Percentiles rank a stretch among this genome's conserved stretches.
Conservation (phyloP, 495 filamentous ascomycete genomes). For the Tirmania nivea region DNA sequence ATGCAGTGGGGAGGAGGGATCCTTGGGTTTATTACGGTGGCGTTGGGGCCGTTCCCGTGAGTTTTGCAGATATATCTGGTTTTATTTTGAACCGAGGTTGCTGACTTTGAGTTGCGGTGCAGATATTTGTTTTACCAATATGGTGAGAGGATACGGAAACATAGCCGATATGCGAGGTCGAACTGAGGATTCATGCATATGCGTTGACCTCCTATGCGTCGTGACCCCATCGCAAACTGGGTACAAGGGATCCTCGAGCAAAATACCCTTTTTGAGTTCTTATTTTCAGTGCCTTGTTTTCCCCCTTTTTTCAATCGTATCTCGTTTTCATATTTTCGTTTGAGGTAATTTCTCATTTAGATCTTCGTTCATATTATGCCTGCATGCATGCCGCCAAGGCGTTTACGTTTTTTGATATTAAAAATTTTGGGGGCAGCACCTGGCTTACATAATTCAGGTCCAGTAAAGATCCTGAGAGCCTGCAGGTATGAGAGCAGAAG, state of each 20-base stretch:
- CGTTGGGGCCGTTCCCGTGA: slow-evolving; percentile 49
- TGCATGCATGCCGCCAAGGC: too few species aligned
- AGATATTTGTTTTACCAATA: slow-evolving; percentile 36
- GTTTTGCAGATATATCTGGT: background rate
- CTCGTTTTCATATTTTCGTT: background rate
- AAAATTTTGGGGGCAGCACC: too few species aligned
- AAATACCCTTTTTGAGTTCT: background rate
- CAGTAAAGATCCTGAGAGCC: too few species aligned
- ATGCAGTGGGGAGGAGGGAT: slow-evolving; percentile 53
- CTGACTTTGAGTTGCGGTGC: background rate
- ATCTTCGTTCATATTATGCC: too few species aligned
- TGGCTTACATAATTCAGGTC: too few species aligned
- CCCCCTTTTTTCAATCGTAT: background rate
- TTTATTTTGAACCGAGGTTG: background rate
- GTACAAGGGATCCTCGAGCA: background rate
- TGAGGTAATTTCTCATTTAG: too few species aligned
- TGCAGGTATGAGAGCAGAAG: too few species aligned
- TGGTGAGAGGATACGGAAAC: slow-evolving; percentile 21
- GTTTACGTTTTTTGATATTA: too few species aligned
- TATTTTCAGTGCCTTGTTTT: background rate
- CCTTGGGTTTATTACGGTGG: slow-evolving; percentile 45
- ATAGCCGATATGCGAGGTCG: background rate
- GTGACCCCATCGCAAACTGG: background rate
- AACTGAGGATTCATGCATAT: background rate
- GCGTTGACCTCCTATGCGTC: background rate